Evolutionary conservation across 1,284 basidiomycete species (phyloP), one percentile per base, ranked within the genome.

Genomic region (Omphalotus olearius): DNA sequence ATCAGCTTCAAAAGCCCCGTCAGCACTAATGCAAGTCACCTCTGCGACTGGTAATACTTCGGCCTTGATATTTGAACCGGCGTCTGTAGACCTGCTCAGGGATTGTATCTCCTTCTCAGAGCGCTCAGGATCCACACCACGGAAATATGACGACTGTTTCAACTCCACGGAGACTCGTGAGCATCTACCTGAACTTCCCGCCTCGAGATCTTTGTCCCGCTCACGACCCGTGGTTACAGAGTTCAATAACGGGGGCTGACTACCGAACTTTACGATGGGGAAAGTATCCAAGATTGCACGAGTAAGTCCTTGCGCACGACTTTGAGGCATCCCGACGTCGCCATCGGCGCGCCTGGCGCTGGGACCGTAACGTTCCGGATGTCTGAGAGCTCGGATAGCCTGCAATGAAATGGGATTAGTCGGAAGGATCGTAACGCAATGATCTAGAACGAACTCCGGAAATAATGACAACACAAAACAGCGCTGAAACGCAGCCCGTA

Each of bases 261-360:
- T 59, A 47, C 82, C 82, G 64, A 94, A 97, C 67, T 93, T 92
- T 68, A 95, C 85, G 53, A 96, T 73, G 1, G 93, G 93, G 72
- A 97, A 97, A 0, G 93, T 96, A 62, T 97, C 93, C 50, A 97
- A 74, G 51, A 97, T 93, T 23, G 94, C 93, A 28, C 90, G 84
- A 0, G 89, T 88, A 45, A 97, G 75, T 1, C 93, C 91, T 38
- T 80, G 74, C 0, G 91, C 85, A 6, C 89, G 82, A 51, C 83
- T 87, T 65, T 91, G 88, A 40, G 73, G 67, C 17, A 68, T 63
- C 6, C 71, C 75, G 6, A 68, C 75, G 41, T 64, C 66, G 17
- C 74, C 75, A 11, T 73, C 74, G 40, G 63, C 64, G 14, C 72
- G 71, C 30, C 30, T 3, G 45, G 78, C 73, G 16, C 90, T 75